Base-by-base conservation (phyloP, 306 rosid species). In the Quercus parvula region DNA sequence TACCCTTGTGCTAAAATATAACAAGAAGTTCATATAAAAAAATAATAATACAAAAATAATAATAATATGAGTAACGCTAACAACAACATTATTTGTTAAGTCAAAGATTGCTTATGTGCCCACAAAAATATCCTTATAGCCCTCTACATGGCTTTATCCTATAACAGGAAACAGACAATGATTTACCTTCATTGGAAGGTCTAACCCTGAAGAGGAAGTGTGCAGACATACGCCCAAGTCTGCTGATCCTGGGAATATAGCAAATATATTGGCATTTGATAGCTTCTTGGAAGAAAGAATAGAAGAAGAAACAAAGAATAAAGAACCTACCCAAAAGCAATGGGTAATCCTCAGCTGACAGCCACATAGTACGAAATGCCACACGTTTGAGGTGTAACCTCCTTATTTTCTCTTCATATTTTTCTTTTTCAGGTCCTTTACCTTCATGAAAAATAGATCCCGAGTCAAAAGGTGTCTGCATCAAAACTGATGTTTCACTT, bases 141-240 rank as follows among this genome's bases (percentile, higher is more conserved):
- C 51, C 70, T 49, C 7, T 5, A 56, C 19, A 27, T 62, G 68
- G 58, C 63, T 71, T 19, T 71, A 35, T 33, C 10, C 54, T 46
- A 31, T 35, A 51, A 30, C 68, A 54, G 63, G 58, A 70, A 77
- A 64, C 54, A 11, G 35, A 69, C 31, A 61, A 78, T 35, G 56
- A 72, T 18, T 35, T 87, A 93, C 99, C 99, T 95, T 95, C 99
- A 93, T 95, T 46, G 99, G 99, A 86, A 93, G 99, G 87, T 95
- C 99, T 79, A 95, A 82, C 80, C 98, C 99, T 20, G 99, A 95
- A 55, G 99, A 95, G 51, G 98, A 95, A 67, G 98, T 93, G 83
- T 95, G 99, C 78, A 95, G 83, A 85, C 99, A 95, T 76, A 95
- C 94, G 67, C 99, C 99, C 54, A 95, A 85, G 77, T 95, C 98